phyloP scores from a whole-genome alignment of 305 asterid species.

The Rubia tinctorum region DNA sequence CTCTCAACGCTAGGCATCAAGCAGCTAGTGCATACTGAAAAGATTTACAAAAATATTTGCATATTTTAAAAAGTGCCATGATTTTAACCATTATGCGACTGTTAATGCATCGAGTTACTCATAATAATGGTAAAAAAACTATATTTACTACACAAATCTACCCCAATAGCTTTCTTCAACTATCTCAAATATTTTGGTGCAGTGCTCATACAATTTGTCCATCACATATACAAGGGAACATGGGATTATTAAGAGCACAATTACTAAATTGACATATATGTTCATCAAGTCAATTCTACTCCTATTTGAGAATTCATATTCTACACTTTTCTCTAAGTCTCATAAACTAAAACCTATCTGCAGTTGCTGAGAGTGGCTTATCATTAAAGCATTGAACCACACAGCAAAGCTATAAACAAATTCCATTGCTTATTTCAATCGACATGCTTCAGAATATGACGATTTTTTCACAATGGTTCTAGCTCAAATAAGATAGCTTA shows the following conservation, averaged over 20 bases:
- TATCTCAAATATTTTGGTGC: neutral
- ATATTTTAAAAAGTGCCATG: neutral
- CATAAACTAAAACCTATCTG: neutral
- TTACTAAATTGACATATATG: neutral
- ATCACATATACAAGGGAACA: neutral
- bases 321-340: neutral
- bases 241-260: neutral
- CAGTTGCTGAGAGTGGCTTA: neutral
- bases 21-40: neutral
- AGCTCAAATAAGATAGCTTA: neutral
- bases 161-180: neutral
- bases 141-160: neutral
- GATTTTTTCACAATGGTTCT: neutral
- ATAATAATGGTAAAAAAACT: neutral
- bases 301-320: conserved; percentile 1
- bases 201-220: neutral
- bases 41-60: neutral
- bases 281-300: neutral
- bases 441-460: too few species aligned
- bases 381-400: neutral
- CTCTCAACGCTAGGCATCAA: neutral
- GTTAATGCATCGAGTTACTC: neutral
- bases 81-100: neutral
- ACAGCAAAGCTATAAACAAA: neutral
- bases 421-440: neutral